These are phyloP conservation scores for Dryadomyces quercus-mongolicae DNA, from an alignment of 2,329 filamentous ascomycete species.

Conservation along the genomic window DNA sequence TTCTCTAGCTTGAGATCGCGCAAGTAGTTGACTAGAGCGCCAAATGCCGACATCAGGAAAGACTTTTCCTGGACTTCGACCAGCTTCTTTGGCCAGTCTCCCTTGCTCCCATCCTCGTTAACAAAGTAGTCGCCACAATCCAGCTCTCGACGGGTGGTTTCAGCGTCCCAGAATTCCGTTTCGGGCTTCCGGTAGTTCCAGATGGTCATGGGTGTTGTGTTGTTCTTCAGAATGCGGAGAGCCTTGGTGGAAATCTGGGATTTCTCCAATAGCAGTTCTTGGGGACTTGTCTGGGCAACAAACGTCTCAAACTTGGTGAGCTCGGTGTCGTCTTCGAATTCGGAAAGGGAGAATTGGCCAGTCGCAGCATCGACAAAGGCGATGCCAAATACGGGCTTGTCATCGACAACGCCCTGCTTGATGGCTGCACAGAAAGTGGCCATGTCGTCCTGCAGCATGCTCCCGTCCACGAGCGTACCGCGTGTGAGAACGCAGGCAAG, in stretches of 20 bases:
- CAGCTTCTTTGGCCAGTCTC: constrained; percentile 69
- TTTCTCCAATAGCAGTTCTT: constrained; percentile 84
- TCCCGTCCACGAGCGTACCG: constrained; percentile 86
- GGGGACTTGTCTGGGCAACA: constrained; percentile 79
- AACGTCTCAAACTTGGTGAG: constrained; percentile 97
- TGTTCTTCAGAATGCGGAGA: constrained; percentile 88
- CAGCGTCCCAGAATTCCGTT: constrained; percentile 84
- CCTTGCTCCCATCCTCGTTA: constrained; percentile 31
- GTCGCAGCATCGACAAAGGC: constrained; percentile 93
- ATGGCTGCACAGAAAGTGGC: constrained; percentile 92
- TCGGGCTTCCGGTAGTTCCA: constrained; percentile 87
- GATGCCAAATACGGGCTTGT: constrained; percentile 74
- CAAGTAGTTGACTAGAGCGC: constrained; percentile 79
- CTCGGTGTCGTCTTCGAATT: constrained; percentile 84
- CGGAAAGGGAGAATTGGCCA: constrained; percentile 85
- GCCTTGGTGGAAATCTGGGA: constrained; percentile 77
- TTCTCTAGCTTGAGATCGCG: constrained; percentile 78
- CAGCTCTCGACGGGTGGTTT: constrained; percentile 71
- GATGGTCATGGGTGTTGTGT: constrained; percentile 80
- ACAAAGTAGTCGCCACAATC: constrained; percentile 68
- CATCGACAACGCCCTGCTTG: constrained; percentile 59
- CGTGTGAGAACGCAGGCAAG: constrained; percentile 82
- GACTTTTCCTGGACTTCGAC: constrained; percentile 65
- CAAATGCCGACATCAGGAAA: constrained; percentile 78
- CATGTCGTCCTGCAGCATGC: constrained; percentile 97